Evolutionary conservation across 495 filamentous ascomycete genomes (phyloP).

Genomic region (Bryoglossum gracile): DNA sequence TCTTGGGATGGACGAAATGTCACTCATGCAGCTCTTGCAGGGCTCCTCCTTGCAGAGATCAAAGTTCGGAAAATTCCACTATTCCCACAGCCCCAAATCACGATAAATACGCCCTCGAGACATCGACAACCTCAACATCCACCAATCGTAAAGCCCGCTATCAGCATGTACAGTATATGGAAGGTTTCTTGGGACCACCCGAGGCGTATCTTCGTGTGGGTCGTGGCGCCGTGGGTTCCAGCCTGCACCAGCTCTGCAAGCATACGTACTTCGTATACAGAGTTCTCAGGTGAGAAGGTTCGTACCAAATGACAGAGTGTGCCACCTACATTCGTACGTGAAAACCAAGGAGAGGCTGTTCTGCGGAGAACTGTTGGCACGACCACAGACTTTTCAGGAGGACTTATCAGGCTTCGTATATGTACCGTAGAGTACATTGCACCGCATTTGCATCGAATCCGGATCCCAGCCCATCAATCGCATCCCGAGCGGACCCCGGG

Average conservation of each 20-base stretch:
- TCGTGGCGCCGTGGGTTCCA: too few species aligned
- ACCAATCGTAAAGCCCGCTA: not conserved
- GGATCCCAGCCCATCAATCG: constrained; percentile 11
- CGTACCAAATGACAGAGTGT: constrained; percentile 3
- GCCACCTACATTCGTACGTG: constrained; percentile 1
- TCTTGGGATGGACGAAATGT: too few species aligned
- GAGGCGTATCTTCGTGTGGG: too few species aligned
- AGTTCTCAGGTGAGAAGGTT: too few species aligned
- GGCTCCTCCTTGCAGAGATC: too few species aligned
- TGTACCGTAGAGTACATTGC: constrained; percentile 1
- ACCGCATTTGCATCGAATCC: constrained; percentile 8
- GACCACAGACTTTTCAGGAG: not conserved
- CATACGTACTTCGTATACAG: too few species aligned
- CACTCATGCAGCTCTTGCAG: too few species aligned
- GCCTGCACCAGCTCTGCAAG: too few species aligned
- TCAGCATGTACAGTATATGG: not conserved
- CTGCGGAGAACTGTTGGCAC: constrained; percentile 6
- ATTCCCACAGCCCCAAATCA: too few species aligned
- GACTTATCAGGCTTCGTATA: not conserved
- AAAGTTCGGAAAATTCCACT: too few species aligned
- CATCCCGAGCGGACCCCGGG: constrained; percentile 2
- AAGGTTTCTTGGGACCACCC: not conserved
- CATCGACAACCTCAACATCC: not conserved
- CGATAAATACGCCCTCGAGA: not conserved
- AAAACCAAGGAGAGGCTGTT: not conserved